Evolutionary conservation across 495 filamentous ascomycete species (phyloP).

Genomic region (Penicillium crystallinum): DNA sequence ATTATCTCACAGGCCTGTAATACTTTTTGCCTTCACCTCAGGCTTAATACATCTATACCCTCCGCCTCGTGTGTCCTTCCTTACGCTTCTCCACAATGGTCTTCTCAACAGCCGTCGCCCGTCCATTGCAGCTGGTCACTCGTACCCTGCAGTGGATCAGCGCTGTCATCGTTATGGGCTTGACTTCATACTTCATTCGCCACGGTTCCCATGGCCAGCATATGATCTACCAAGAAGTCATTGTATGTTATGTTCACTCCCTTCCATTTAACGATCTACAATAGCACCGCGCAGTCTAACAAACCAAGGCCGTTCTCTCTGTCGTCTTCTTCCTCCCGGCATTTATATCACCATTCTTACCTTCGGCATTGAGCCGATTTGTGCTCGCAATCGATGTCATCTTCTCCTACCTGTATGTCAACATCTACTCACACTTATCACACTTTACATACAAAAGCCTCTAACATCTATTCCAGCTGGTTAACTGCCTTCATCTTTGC

Average conservation of each 20-base stretch:
- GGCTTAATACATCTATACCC: neutral
- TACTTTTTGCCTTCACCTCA: neutral
- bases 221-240: conserved; percentile 51
- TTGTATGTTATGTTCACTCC: conserved; percentile 38
- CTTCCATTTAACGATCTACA: neutral
- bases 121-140: conserved; percentile 33
- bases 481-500: conserved; percentile 57
- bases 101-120: conserved; percentile 25
- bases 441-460: conserved; percentile 3
- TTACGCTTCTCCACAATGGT: conserved; percentile 20
- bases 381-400: conserved; percentile 52
- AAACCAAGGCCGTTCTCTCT: conserved; percentile 45
- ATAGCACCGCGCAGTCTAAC: neutral
- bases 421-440: neutral
- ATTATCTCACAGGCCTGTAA: neutral
- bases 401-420: conserved; percentile 55
- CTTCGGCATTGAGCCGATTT: conserved; percentile 37
- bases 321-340: conserved; percentile 54
- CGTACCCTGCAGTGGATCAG: conserved; percentile 48
- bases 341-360: conserved; percentile 49
- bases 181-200: conserved; percentile 51
- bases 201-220: conserved; percentile 36
- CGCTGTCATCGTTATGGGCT: conserved; percentile 56
- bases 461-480: conserved; percentile 39
- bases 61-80: neutral